These are phyloP conservation scores for Castanea mollissima DNA, from an alignment of 306 rosid genomes.

Conservation along the genomic window DNA sequence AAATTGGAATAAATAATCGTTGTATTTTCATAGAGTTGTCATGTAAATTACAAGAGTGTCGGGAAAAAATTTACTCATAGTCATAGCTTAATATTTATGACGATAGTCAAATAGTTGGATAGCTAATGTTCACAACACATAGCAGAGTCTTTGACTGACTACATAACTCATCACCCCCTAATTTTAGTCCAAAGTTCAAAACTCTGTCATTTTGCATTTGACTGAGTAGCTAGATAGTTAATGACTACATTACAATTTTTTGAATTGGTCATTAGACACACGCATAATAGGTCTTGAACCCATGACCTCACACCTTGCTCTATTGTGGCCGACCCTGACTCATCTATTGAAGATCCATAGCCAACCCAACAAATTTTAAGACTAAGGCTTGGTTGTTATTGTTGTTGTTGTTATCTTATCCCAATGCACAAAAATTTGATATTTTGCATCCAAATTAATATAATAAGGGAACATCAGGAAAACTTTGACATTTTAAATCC, in stretches of 20 bases:
- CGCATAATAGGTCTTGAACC: too few species aligned
- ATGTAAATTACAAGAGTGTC: neutral
- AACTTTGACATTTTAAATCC: neutral
- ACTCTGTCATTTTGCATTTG: neutral
- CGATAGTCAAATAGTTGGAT: neutral
- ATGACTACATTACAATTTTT: neutral
- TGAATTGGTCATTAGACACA: too few species aligned
- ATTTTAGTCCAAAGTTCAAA: neutral
- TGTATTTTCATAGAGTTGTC: neutral
- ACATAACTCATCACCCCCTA: neutral
- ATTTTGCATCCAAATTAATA: neutral
- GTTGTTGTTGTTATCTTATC: neutral
- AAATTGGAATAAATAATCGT: neutral
- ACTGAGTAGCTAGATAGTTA: neutral
- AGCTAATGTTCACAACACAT: neutral
- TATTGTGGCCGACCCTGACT: neutral
- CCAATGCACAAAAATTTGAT: neutral
- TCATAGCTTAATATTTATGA: neutral
- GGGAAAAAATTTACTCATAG: neutral
- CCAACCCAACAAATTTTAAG: too few species aligned
- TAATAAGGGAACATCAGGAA: neutral
- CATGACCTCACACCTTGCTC: too few species aligned
- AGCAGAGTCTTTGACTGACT: neutral
- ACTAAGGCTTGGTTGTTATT: too few species aligned
- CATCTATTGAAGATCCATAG: too few species aligned